Evolutionary conservation across 805 yeast genomes (phyloP), one percentile per base, ranked within the genome.

Genomic region (Cyberlindnera petersonii): DNA sequence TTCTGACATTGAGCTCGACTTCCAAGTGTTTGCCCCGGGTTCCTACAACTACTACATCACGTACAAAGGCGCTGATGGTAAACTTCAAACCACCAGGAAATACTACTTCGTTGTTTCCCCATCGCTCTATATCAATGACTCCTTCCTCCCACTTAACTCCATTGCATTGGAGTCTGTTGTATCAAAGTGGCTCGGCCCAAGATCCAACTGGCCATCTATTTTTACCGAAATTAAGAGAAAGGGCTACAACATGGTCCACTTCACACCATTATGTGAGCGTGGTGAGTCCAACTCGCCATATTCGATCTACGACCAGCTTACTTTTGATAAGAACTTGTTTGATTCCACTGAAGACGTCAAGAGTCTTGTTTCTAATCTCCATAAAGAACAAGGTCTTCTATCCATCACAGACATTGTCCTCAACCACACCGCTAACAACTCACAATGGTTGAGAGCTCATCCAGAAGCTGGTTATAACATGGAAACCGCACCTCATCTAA

Each of bases 241-340:
- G 61, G 89, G 93, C 16, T 91, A 91, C 66, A 93, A 93, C 61
- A 86, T 91, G 96, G 69, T 93, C 31, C 98, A 91, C 66, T 91
- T 91, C 60, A 89, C 97, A 6, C 98, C 98, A 0, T 68, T 91
- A 50, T 96, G 91, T 62, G 65, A 79, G 47, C 72, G 98, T 40
- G 98, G 98, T 24, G 82, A 72, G 45, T 85, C 96, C 1, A 75
- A 89, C 59, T 89, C 97, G 6, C 98, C 98, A 0, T 91, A 89
- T 58, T 86, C 96, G 4, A 86, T 91, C 38, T 81, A 65, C 52
- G 96, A 91, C 59, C 98, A 93, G 62, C 71, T 87, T 44, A 60
- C 55, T 19, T 89, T 83, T 62, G 98, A 91, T 56, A 76, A 82
- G 0, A 58, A 50, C 0, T 60, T 79, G 18, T 91, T 93, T 57